Conservation (phyloP, 2,329 filamentous ascomycete genomes). For the Arthrobotrys conoides region DNA sequence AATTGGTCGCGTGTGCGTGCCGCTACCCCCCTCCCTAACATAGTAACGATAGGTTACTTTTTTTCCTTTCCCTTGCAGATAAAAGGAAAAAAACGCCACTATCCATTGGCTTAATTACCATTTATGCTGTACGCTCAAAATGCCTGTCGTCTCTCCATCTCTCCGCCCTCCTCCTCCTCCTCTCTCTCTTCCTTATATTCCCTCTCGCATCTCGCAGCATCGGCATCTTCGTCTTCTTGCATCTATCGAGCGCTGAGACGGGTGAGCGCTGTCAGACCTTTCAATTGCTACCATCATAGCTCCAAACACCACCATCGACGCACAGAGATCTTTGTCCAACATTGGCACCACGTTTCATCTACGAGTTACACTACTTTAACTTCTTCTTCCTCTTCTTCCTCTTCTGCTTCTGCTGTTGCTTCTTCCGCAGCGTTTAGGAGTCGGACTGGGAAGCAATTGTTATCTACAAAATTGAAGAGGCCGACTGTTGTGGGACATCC, state of each 20-base stretch:
- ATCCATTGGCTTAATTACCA: constrained; percentile 26
- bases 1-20: constrained; percentile 50
- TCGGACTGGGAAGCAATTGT: constrained; percentile 13
- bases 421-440: neutral
- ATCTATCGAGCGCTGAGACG: constrained; percentile 26
- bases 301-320: constrained; percentile 20
- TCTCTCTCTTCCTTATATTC: constrained; percentile 1
- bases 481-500: constrained; percentile 21
- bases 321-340: constrained; percentile 50
- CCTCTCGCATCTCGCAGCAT: constrained; percentile 2
- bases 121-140: constrained; percentile 59
- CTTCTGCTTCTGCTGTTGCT: neutral
- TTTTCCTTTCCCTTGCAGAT: constrained; percentile 24
- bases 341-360: constrained; percentile 33
- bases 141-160: constrained; percentile 45
- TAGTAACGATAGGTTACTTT: neutral
- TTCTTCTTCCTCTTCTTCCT: constrained; percentile 4
- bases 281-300: neutral
- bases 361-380: neutral
- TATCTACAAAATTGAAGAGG: constrained; percentile 33
- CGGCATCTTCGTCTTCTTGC: constrained; percentile 11
- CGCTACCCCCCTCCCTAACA: constrained; percentile 12
- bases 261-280: neutral
- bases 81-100: constrained; percentile 12
- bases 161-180: constrained; percentile 17